These are phyloP conservation scores for Penicillium macrosclerotiorum DNA, from an alignment of 495 filamentous ascomycete species.

Conservation along the genomic window DNA sequence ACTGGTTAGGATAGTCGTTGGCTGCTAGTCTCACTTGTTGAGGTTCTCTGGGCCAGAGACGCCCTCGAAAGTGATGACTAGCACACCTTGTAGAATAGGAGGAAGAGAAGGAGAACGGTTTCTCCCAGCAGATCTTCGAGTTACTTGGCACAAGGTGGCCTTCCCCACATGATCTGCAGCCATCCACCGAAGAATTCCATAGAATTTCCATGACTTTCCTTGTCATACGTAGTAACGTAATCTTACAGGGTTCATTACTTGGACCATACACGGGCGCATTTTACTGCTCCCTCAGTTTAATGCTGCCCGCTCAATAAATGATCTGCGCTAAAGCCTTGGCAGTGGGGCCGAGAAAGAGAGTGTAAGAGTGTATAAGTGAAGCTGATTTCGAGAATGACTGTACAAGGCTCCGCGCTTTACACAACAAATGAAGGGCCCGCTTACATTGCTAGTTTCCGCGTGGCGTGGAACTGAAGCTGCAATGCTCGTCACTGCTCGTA, in stretches of 20 bases:
- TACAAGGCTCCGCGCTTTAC: no score
- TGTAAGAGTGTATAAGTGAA: conserved; percentile 1
- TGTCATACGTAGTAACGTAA: neutral
- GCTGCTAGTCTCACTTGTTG: conserved; percentile 10
- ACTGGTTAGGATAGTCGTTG: conserved; percentile 6
- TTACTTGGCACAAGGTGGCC: conserved; percentile 2
- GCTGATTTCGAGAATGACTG: conserved; percentile 7
- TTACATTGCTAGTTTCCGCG: no score
- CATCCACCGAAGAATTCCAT: no score
- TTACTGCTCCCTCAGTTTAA: conserved; percentile 1
- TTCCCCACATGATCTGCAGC: conserved; percentile 3
- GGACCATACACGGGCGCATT: neutral
- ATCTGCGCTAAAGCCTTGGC: conserved; percentile 7
- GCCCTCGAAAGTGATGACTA: conserved; percentile 8
- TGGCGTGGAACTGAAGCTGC: no score
- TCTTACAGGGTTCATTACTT: neutral
- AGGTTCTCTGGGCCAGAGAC: conserved; percentile 11
- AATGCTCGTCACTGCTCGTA: no score
- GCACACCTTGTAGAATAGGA: conserved; percentile 5
- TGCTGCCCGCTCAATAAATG: neutral
- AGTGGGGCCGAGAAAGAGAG: neutral
- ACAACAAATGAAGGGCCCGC: no score
- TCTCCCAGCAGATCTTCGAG: conserved; percentile 5
- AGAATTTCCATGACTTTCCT: neutral
- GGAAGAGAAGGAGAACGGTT: conserved; percentile 10